Conservation (phyloP, 306 rosid species). For the Dalbergia cultrata region DNA sequence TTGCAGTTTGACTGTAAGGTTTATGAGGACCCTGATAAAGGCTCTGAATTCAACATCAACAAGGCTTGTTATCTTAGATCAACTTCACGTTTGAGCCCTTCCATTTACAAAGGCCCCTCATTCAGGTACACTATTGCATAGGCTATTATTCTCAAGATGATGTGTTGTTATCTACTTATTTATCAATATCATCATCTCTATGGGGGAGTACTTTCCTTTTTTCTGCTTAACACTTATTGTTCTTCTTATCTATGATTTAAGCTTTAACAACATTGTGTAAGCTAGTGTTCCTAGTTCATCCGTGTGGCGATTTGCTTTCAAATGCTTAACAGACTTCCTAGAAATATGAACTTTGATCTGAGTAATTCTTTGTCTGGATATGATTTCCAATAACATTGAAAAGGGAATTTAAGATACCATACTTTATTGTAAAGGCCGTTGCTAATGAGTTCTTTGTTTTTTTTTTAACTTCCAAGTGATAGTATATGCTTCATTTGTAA, state of each 20-base stretch:
- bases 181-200: background rate
- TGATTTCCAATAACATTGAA: background rate
- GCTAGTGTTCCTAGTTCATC: background rate
- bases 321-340: background rate
- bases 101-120: conserved; percentile 54
- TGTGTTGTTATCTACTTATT: background rate
- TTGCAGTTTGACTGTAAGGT: conserved; percentile 78
- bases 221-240: background rate
- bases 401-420: background rate
- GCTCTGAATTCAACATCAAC: conserved; percentile 56
- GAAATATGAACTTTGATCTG: background rate
- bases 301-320: background rate
- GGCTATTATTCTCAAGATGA: background rate
- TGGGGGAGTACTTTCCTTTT: background rate
- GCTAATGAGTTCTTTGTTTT: background rate
- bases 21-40: conserved; percentile 43
- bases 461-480: background rate
- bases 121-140: conserved; percentile 46
- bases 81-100: conserved; percentile 34
- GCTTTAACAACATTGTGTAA: background rate
- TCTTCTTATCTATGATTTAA: background rate
- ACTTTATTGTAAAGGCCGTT: background rate
- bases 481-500: background rate
- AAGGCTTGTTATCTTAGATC: conserved; percentile 65
- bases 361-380: background rate